Evolutionary conservation across 345 rosid genomes (phyloP).

Genomic region (Citrus trifoliata): DNA sequence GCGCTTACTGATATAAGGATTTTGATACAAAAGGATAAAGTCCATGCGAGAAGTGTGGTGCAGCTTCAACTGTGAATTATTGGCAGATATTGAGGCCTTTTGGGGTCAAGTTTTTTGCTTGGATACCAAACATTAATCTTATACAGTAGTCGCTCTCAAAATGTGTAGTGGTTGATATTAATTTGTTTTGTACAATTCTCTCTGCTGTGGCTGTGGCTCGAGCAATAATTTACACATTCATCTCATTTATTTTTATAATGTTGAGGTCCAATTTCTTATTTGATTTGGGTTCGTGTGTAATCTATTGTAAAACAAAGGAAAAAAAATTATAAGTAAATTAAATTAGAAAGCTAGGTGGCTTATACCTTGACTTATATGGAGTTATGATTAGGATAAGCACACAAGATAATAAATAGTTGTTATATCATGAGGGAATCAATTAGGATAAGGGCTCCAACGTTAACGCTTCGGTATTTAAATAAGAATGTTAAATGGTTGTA

Average conservation of each 20-base stretch:
- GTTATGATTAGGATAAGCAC: background rate
- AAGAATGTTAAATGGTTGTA: too few relatives aligned
- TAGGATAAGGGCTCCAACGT: background rate
- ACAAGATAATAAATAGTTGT: background rate
- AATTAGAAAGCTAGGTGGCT: background rate
- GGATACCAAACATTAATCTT: background rate
- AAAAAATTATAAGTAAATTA: background rate
- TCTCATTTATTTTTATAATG: background rate
- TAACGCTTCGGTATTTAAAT: too few relatives aligned
- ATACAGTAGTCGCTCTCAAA: background rate
- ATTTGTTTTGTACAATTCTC: background rate
- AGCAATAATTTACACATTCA: background rate
- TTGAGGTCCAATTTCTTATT: too few relatives aligned
- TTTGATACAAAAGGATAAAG: constrained; percentile 35
- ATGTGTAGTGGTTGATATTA: constrained; percentile 7
- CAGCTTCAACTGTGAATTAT: constrained; percentile 30
- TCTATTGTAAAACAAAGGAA: too few relatives aligned
- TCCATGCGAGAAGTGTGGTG: constrained; percentile 40
- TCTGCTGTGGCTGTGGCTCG: background rate
- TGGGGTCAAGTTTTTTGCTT: background rate
- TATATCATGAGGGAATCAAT: background rate
- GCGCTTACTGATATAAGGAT: background rate
- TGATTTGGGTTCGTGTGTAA: too few relatives aligned
- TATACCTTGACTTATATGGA: background rate
- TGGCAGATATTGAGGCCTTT: constrained; percentile 19